A percentile compares a stretch with the other conserved stretches of the same genome.
Conservation (phyloP, 176 grass and related monocot species). For the Otatea glauca region DNA sequence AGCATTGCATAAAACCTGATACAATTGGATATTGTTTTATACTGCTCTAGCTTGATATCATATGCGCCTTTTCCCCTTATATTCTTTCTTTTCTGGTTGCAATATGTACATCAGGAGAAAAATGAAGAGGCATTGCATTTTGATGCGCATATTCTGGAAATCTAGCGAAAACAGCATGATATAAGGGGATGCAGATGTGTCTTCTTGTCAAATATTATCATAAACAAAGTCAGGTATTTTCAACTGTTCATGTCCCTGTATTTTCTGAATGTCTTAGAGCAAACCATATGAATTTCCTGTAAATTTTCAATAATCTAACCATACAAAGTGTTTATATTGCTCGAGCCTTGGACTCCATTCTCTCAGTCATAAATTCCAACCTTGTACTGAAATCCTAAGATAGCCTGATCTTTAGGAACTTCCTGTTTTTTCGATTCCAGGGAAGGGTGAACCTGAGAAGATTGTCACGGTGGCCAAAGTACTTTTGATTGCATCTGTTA, state of each 20-base stretch:
- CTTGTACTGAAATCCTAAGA: neutral
- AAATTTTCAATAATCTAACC: neutral
- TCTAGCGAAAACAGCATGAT: constrained; percentile 82
- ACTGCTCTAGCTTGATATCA: neutral
- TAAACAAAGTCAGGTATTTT: constrained; percentile 73
- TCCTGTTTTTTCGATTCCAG: constrained; percentile 36
- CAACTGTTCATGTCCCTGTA: neutral
- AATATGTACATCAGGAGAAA: constrained; percentile 58
- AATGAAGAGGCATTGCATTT: constrained; percentile 82
- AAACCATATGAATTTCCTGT: neutral
- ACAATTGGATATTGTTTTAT: neutral
- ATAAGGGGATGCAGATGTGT: constrained; percentile 93
- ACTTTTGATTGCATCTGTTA: constrained; percentile 34
- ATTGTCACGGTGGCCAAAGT: constrained; percentile 61
- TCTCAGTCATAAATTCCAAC: neutral
- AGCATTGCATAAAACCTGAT: neutral
- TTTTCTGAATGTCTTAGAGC: neutral
- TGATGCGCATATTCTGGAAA: constrained; percentile 77
- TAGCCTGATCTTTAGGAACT: neutral
- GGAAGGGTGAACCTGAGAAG: constrained; percentile 67
- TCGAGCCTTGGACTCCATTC: neutral
- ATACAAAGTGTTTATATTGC: neutral
- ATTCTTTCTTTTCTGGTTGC: constrained; percentile 12
- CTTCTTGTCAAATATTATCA: constrained; percentile 84
- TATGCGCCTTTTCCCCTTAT: neutral